Base-by-base conservation (phyloP, 257 asterid genomes). In the Rehmannia glutinosa region DNA sequence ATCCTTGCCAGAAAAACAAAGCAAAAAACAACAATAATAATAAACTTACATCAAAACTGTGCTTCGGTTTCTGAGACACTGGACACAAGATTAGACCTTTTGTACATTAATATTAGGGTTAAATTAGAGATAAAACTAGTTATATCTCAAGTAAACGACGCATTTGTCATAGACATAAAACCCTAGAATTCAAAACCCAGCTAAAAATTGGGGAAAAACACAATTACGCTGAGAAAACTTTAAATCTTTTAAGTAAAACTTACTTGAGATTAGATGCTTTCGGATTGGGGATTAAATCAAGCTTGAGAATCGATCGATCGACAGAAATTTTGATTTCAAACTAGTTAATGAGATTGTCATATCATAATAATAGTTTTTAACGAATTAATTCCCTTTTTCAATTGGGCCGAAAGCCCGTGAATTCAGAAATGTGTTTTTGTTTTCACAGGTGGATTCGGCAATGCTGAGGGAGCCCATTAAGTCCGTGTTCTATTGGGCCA, bases 181-280 rank as follows among this genome's bases (percentile, higher is more conserved):
- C 80, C 76, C 80, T 70, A 65, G 41, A 64, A 64, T 58, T 38
- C 49, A 33, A 65, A 64, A 46, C 28, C 75, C 60, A 62, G 58
- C 68, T 24, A 33, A 24, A 53, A 13, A 13, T 38, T 1, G 43
- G 50, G 45, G 62, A 38, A 11, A 68, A 63, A 19, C 12, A 25
- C 30, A 16, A 50, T 1, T 56, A 63, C 6, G 6, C 42, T 15
- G n/a, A 9, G 5, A 54, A 5, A 24, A 43, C 23, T 16, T 3
- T 6, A 16, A 47, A 19, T 4, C 6, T 64, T 5, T 15, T 17
- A 16, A 42, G 0, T 23, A 57, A 15, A 15, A 24, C 19, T 54
- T 42, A 70, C 77, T 42, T 17, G 65, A 1, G 35, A 57, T 21
- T 19, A 20, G 51, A 61, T 38, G 58, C 39, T 51, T 42, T 27